Evolutionary conservation across 2,329 filamentous ascomycete species (phyloP).

Genomic region (Phyllosticta citribraziliensis): DNA sequence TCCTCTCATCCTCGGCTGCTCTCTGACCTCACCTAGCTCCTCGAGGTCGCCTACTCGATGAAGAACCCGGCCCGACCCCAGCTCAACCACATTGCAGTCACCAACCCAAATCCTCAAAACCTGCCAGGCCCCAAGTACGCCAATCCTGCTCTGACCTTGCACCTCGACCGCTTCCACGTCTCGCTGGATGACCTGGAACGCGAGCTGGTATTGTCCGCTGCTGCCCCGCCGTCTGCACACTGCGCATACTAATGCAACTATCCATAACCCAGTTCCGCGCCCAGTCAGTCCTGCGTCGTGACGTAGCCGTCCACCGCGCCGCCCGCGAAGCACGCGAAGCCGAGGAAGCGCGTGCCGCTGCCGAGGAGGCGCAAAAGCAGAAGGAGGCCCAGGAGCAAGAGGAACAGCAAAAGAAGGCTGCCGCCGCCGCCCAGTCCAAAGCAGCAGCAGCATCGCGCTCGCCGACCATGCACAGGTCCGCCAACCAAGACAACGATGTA

Average conservation of each 20-base stretch:
- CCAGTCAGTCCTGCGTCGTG: constrained; percentile 25
- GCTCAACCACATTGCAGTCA: constrained; percentile 26
- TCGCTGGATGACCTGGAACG: constrained; percentile 43
- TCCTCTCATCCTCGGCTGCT: background rate
- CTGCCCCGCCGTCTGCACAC: background rate
- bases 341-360: background rate
- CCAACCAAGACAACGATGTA: constrained; percentile 2
- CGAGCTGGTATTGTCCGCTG: constrained; percentile 28
- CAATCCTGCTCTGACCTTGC: constrained; percentile 31
- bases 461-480: constrained; percentile 5
- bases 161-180: constrained; percentile 37
- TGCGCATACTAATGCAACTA: background rate
- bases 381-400: constrained; percentile 15
- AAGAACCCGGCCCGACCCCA: constrained; percentile 10
- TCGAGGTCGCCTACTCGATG: constrained; percentile 6
- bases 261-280: constrained; percentile 15
- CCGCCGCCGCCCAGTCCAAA: background rate
- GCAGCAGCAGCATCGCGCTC: constrained; percentile 16
- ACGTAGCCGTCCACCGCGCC: constrained; percentile 26
- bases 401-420: background rate
- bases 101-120: constrained; percentile 32
- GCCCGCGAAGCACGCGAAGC: constrained; percentile 27
- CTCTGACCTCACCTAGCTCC: background rate
- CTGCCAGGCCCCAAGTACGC: constrained; percentile 33
- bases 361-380: constrained; percentile 13